Base-by-base conservation (phyloP, 2,329 filamentous ascomycete species). In the Ascochyta koolunga region DNA sequence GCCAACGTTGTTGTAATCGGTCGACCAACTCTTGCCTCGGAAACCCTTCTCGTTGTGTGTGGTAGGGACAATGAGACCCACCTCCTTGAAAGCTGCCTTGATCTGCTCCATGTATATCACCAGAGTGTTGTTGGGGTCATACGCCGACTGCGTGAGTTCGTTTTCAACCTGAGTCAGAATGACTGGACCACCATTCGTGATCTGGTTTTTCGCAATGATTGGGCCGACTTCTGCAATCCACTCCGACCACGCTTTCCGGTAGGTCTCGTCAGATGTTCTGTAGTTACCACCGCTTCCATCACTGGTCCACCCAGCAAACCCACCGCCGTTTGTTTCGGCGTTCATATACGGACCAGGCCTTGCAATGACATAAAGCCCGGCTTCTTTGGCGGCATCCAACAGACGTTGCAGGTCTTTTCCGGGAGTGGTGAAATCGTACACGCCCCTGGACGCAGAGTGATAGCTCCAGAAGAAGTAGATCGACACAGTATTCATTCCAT, bases 121-220 rank as follows among this genome's bases (percentile, higher is more conserved):
- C 3, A 80, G 59, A 0, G 79, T 81, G 47, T 81, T 72, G n/a
- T 67, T 74, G 0, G 79, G 63, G 4, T 66, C 65, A 50, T 82
- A 76, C 2, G 46, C 62, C 1, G 76, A 78, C 60, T 83, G 73
- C 54, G 78, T 76, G 19, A 82, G 71, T 59, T 84, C 82, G 47
- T 84, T 84, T 60, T 84, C 82, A 16, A 83, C 74, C 57, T 85
- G 80, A 38, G 77, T 78, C 9, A 83, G 66, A 37, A 83, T 81
- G 11, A 83, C 76, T 0, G 81, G 78, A 19, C 81, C 81, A 3
- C 79, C 79, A 9, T 80, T 78, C 0, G 80, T 82, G 45, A 82
- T 78, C 55, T 81, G 76, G 40, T 84, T 82, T 27, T 70, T 73
- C 2, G 76, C 77, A 50, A 84, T 77, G 35, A 82, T 80, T 15